Base-by-base conservation (phyloP, 139 green algal genomes). In the Chlorella sp. region DNA sequence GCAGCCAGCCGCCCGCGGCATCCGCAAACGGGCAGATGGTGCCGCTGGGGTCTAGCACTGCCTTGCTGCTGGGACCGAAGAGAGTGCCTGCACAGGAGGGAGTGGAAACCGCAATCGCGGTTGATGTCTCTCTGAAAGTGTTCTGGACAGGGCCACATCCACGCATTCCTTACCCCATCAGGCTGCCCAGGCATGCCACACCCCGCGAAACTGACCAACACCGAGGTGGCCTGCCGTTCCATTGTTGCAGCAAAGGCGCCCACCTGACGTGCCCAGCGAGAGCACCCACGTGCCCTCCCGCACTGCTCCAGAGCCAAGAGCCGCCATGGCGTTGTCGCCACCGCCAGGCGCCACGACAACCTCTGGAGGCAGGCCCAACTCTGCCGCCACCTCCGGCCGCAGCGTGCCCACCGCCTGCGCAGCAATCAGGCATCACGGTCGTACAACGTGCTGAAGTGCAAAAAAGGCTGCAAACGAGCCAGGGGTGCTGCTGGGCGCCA, bases 11-110 rank as follows among this genome's bases (percentile, higher is more conserved):
- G 55, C 90, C 96, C 0, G 95, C 95, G 21, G 93, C 92, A 79
- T 97, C 94, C 75, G 90, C 95, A 87, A 98, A 98, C 36, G 95
- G 93, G 63, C 88, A 92, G 32, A 98, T 87, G 26, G 78, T 83
- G 26, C 95, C 94, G 1, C 76, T 93, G 36, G 87, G 78, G 89
- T 98, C 95, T 18, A 94, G 60, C 6, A 98, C 78, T 2, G 94
- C 87, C 2, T 69, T 87, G 56, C 39, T 79, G 4, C 86, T 90
- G 71, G 91, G 91, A 9, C 93, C 95, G 88, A 98, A 98, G 44
- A 98, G 88, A 20, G 95, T 98, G 64, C 90, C 89, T 85, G 62
- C 12, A 23, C 2, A n/a, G n/a, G n/a, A n/a, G n/a, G n/a, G n/a
- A n/a, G n/a, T n/a, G n/a, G n/a, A n/a, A n/a, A n/a, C n/a, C n/a